Conservation (phyloP, 2,329 filamentous ascomycete genomes). For the Aspergillus pseudoglaucus region DNA sequence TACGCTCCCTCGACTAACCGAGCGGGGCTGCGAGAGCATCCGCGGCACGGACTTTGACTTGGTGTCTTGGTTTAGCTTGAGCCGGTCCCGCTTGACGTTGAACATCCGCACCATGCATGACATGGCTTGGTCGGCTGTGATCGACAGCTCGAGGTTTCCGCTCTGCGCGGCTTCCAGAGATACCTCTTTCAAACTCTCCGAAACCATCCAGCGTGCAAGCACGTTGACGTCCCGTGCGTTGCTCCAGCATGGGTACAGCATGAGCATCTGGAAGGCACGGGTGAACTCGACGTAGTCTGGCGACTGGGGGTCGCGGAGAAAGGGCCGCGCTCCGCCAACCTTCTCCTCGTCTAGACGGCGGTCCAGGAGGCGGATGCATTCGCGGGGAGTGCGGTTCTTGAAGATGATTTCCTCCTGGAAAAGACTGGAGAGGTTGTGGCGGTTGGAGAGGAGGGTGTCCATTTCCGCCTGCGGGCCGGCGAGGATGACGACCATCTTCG, state of each 20-base stretch:
- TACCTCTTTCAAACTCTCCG: slow-evolving; percentile 7
- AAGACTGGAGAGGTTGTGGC: slow-evolving; percentile 10
- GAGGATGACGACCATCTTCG: slow-evolving; percentile 13
- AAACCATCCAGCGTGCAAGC: slow-evolving; percentile 14
- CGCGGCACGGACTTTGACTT: slow-evolving; percentile 13
- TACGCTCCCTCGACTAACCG: slow-evolving; percentile 6
- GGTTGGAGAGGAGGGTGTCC: slow-evolving; percentile 13
- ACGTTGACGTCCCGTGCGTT: slow-evolving; percentile 14
- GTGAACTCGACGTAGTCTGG: slow-evolving; percentile 14
- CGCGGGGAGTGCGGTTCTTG: slow-evolving; percentile 13
- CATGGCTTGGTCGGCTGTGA: slow-evolving; percentile 15
- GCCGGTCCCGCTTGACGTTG: slow-evolving; percentile 14
- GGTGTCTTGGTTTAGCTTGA: slow-evolving; percentile 14
- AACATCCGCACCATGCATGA: slow-evolving; percentile 13
- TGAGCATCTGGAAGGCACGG: slow-evolving; percentile 14
- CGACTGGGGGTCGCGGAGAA: slow-evolving; percentile 9
- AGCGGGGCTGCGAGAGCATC: slow-evolving; percentile 12
- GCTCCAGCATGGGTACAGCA: slow-evolving; percentile 17
- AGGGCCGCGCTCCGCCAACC: slow-evolving; percentile 7
- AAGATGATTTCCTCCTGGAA: slow-evolving; percentile 16
- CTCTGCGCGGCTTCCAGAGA: slow-evolving; percentile 8
- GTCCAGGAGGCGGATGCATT: slow-evolving; percentile 13
- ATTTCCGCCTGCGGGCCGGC: slow-evolving; percentile 11
- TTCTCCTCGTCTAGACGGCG: slow-evolving; percentile 10
- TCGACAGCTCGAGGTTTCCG: slow-evolving; percentile 1